Percentiles rank a stretch among this genome's conserved stretches.
phyloP scores from a whole-genome alignment of 2,329 filamentous ascomycete genomes.

The Akanthomyces muscarius region DNA sequence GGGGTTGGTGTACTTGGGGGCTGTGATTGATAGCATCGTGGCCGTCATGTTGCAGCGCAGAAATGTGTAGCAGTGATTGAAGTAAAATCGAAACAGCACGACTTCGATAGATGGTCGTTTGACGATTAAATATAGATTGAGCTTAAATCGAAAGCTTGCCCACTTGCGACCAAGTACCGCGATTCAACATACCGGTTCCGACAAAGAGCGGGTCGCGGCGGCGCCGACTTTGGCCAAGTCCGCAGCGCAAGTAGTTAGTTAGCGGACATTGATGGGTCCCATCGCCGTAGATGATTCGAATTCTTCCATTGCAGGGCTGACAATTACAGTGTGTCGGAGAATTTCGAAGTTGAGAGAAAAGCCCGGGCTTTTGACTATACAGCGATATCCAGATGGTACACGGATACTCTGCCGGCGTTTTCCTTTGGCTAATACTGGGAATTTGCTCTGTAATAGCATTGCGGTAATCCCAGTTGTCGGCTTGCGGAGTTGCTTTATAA shows the following conservation, averaged over 20 bases:
- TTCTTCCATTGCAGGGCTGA: background rate
- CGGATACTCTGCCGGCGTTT: background rate
- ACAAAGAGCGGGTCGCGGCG: background rate
- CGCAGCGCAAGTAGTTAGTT: background rate
- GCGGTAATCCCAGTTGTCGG: background rate
- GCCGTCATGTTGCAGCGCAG: background rate
- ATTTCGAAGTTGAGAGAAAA: background rate
- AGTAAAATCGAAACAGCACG: no score
- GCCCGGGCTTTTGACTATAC: background rate
- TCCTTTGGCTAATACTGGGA: no score
- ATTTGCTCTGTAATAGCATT: no score
- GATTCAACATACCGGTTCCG: background rate
- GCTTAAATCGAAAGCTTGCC: background rate
- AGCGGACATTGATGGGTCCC: background rate
- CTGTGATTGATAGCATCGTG: slow-evolving; percentile 22
- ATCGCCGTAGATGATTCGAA: background rate
- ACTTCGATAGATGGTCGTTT: no score
- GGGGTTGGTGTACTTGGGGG: slow-evolving; percentile 22
- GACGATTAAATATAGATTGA: no score
- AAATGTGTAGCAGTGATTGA: no score
- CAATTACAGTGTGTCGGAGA: background rate
- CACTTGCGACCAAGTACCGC: background rate
- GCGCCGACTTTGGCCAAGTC: background rate
- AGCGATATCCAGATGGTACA: no score
- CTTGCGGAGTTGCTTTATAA: slow-evolving; percentile 7